These are phyloP conservation scores for Coemansia sp. DNA, from an alignment of 192 early-diverging fungal genomes.

Conservation along the genomic window DNA sequence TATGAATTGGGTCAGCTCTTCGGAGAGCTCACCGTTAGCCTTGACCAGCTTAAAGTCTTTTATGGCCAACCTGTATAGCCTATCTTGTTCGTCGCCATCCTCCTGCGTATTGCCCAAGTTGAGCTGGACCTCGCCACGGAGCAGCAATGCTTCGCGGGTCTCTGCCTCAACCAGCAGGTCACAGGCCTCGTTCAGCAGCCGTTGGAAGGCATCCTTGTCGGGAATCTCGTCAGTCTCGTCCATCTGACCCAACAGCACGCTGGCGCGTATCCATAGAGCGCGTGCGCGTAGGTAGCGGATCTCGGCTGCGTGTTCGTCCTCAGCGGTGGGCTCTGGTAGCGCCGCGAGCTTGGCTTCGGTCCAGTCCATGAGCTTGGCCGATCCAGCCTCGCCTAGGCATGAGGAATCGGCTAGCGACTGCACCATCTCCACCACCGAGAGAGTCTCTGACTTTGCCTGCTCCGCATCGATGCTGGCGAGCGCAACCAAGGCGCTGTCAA, in stretches of 20 bases:
- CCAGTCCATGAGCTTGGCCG: slow-evolving; percentile 29
- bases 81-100: slow-evolving; percentile 31
- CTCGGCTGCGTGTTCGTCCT: not conserved
- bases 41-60: slow-evolving; percentile 35
- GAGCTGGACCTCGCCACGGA: slow-evolving; percentile 44
- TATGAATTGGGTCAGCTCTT: slow-evolving; percentile 48
- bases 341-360: slow-evolving; percentile 13
- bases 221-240: slow-evolving; percentile 15
- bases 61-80: slow-evolving; percentile 30
- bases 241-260: slow-evolving; percentile 26
- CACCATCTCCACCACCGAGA: slow-evolving; percentile 30
- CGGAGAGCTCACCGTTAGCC: slow-evolving; percentile 36
- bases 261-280: slow-evolving; percentile 34
- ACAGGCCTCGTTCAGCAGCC: slow-evolving; percentile 24
- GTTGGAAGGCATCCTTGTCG: slow-evolving; percentile 5
- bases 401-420: slow-evolving; percentile 46
- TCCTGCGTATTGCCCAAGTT: slow-evolving; percentile 53
- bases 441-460: slow-evolving; percentile 5
- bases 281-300: slow-evolving; percentile 21
- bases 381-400: slow-evolving; percentile 9
- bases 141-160: slow-evolving; percentile 29
- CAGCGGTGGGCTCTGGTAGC: slow-evolving; percentile 5
- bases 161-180: slow-evolving; percentile 13
- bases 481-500: slow-evolving; percentile 2
- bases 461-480: slow-evolving; percentile 7